Evolutionary conservation across 2,329 filamentous ascomycete species (phyloP).

Genomic region (Tolypocladium inflatum): DNA sequence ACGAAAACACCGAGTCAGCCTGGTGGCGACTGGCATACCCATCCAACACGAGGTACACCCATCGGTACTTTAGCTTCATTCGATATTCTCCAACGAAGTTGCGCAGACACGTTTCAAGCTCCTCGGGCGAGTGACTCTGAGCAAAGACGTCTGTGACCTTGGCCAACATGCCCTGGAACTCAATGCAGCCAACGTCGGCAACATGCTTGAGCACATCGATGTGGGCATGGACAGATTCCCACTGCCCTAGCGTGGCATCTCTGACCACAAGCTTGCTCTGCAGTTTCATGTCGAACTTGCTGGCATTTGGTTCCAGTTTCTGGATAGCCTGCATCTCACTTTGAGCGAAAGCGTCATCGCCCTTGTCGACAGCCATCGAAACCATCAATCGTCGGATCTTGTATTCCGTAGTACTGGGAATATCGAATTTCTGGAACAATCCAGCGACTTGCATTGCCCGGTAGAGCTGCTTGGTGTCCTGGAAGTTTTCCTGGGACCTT

Average conservation of each 20-base stretch:
- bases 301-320: slow-evolving; percentile 8
- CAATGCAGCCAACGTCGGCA: slow-evolving; percentile 7
- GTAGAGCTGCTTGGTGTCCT: slow-evolving; percentile 15
- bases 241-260: slow-evolving; percentile 17
- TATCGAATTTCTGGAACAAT: slow-evolving; percentile 11
- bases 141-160: slow-evolving; percentile 24
- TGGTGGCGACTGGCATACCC: slow-evolving; percentile 18
- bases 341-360: slow-evolving; percentile 14
- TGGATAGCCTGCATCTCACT: slow-evolving; percentile 15
- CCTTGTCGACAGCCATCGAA: slow-evolving; percentile 15
- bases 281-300: slow-evolving; percentile 15
- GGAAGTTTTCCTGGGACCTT: slow-evolving; percentile 1
- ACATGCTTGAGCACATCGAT: slow-evolving; percentile 11
- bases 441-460: slow-evolving; percentile 16
- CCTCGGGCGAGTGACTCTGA: slow-evolving; percentile 12
- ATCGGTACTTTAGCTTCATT: slow-evolving; percentile 16
- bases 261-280: slow-evolving; percentile 16
- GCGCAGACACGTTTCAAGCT: slow-evolving; percentile 19
- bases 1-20: slow-evolving; percentile 15
- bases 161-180: slow-evolving; percentile 16
- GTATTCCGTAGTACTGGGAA: slow-evolving; percentile 13
- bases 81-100: slow-evolving; percentile 13
- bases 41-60: slow-evolving; percentile 21
- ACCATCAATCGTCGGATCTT: slow-evolving; percentile 17
- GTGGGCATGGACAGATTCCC: slow-evolving; percentile 12